Base-by-base conservation (phyloP, 1,284 basidiomycete species). In the Exobasidium cylindrosporum region DNA sequence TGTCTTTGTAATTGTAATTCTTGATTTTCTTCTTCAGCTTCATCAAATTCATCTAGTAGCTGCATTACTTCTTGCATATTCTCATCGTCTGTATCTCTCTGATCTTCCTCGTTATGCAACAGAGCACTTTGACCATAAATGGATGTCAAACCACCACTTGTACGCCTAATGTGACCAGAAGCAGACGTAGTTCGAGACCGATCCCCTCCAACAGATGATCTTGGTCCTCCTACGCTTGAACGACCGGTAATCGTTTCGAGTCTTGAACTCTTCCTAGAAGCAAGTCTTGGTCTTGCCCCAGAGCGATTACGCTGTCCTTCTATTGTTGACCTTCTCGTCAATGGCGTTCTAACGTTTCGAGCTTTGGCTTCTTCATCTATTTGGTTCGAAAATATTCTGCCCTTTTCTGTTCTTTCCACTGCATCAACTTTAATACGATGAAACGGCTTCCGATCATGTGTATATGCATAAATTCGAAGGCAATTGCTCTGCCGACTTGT, bases 381-480 rank as follows among this genome's bases (percentile, higher is more conserved):
- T 21, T 31, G 24, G n/a, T n/a, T n/a, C n/a, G n/a, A n/a, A n/a
- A n/a, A n/a, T n/a, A n/a, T n/a, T n/a, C n/a, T n/a, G 7, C 10
- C 7, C 21, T 14, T 31, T 23, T 7, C 7, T 7, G 10, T 50
- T 7, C 21, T 21, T 50, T 31, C 47, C 7, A 7, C 47, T 50
- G 17, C 7, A 40, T 7, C 17, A 40, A 10, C 47, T 31, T 50
- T 21, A 24, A 7, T 10, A 7, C 14, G 29, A 21, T 26, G 47
- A 50, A 50, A 26, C 23, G 47, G 47, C 21, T 7, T 10, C 14
- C 47, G 47, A 21, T 31, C 47, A 21, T 50, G 47, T 7, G 10
- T 30, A 26, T 58, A 53, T 21, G 57, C 57, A 53, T 50, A 53
- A 17, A 58, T 24, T 6, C n/a, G 7, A 4, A 50, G n/a, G 4